A percentile compares a stretch with the other conserved stretches of the same genome.
Evolutionary conservation across 2,329 filamentous ascomycete genomes (phyloP).

Genomic region (Tympanopsis confertula): DNA sequence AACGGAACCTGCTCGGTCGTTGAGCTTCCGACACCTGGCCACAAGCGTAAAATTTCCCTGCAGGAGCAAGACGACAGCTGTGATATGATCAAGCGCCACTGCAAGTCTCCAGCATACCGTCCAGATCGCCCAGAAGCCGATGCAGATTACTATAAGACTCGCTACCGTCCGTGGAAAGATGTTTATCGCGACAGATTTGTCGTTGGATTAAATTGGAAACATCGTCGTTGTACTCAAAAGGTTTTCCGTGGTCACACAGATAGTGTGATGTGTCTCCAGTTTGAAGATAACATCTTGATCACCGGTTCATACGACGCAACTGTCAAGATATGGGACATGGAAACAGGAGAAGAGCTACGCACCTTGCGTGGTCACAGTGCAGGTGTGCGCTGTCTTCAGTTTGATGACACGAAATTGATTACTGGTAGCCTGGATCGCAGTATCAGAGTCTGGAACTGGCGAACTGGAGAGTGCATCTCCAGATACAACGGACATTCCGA

Average conservation of each 20-base stretch:
- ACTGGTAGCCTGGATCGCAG: slow-evolving; percentile 80
- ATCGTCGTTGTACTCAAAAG: slow-evolving; percentile 75
- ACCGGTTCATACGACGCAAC: slow-evolving; percentile 92
- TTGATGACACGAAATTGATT: slow-evolving; percentile 83
- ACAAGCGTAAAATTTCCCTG: not conserved
- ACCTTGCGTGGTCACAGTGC: slow-evolving; percentile 73
- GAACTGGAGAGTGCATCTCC: slow-evolving; percentile 74
- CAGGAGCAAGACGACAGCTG: not conserved
- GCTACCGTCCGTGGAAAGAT: slow-evolving; percentile 73
- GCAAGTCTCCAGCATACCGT: not conserved
- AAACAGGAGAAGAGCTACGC: slow-evolving; percentile 75
- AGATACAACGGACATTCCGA: slow-evolving; percentile 69
- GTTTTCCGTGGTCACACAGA: slow-evolving; percentile 81
- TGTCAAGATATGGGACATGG: slow-evolving; percentile 91
- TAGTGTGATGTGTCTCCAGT: slow-evolving; percentile 57
- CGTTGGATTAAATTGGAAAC: slow-evolving; percentile 95
- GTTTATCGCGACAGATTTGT: slow-evolving; percentile 93
- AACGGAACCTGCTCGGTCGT: not conserved
- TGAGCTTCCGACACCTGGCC: not conserved
- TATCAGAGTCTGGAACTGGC: slow-evolving; percentile 93
- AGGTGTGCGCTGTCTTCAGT: slow-evolving; percentile 80
- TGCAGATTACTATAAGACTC: not conserved
- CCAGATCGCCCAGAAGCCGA: not conserved
- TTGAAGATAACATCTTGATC: slow-evolving; percentile 75
- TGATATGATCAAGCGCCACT: not conserved